These are phyloP conservation scores for Paraphoma sp. DNA, from an alignment of 2,329 filamentous ascomycete species.

Conservation along the genomic window DNA sequence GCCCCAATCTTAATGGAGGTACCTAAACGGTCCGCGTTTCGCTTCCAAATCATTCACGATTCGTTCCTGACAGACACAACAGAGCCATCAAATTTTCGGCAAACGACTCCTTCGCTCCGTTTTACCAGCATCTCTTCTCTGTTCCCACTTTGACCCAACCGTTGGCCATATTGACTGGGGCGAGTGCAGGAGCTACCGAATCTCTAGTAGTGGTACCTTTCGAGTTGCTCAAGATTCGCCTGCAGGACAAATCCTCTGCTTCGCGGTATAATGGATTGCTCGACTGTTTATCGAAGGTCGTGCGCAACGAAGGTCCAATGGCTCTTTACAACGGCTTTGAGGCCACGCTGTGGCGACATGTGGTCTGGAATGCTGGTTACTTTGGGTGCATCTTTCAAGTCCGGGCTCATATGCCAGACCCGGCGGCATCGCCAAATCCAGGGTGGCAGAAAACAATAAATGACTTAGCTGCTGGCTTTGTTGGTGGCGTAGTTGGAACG, in stretches of 20 bases:
- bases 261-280: constrained; percentile 33
- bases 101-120: constrained; percentile 34
- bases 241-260: constrained; percentile 37
- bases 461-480: constrained; percentile 37
- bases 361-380: constrained; percentile 43
- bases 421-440: constrained; percentile 15
- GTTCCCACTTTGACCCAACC: constrained; percentile 29
- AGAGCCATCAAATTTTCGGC: constrained; percentile 42
- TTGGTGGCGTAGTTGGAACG: constrained; percentile 37
- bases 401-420: constrained; percentile 27
- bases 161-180: constrained; percentile 35
- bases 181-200: constrained; percentile 37
- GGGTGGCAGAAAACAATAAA: constrained; percentile 34
- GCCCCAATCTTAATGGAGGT: constrained; percentile 43
- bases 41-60: neutral
- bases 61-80: neutral
- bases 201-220: constrained; percentile 42
- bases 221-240: constrained; percentile 38
- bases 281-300: constrained; percentile 36
- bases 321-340: constrained; percentile 42
- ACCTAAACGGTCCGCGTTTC: constrained; percentile 29
- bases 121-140: constrained; percentile 34
- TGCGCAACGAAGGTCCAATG: constrained; percentile 30
- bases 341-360: constrained; percentile 39
- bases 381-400: constrained; percentile 44